phyloP scores from a whole-genome alignment of 2,329 filamentous ascomycete genomes.

The Cladobotryum protrusum region DNA sequence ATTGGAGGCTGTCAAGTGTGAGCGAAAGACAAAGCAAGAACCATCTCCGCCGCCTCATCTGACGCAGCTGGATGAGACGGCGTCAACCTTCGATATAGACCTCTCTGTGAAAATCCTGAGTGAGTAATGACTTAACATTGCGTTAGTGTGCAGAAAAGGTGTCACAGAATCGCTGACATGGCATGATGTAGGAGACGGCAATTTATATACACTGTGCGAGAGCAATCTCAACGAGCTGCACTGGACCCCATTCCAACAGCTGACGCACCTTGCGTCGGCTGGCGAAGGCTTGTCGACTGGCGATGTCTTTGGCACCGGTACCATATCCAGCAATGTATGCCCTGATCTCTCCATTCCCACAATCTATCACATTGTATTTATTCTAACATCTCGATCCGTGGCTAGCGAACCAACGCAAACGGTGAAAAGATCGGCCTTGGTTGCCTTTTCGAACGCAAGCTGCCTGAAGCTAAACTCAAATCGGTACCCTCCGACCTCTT shows the following conservation, averaged over 20 bases:
- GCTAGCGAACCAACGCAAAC: background rate
- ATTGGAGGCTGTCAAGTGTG: conserved; percentile 23
- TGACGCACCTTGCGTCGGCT: conserved; percentile 2
- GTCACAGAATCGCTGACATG: background rate
- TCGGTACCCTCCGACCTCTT: background rate
- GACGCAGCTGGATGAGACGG: background rate
- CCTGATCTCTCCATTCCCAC: background rate
- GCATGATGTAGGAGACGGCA: background rate
- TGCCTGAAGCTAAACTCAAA: background rate
- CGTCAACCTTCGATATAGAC: background rate
- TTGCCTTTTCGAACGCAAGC: background rate
- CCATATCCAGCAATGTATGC: conserved; percentile 1
- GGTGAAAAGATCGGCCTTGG: background rate
- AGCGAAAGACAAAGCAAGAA: background rate
- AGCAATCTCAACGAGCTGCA: conserved; percentile 3
- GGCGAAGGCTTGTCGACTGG: background rate
- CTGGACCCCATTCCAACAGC: conserved; percentile 6
- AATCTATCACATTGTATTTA: background rate
- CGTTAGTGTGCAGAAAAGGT: too few relatives aligned
- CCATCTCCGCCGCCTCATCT: background rate
- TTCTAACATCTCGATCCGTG: background rate
- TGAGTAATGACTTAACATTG: background rate
- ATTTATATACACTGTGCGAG: conserved; percentile 1
- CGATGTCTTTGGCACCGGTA: conserved; percentile 8
- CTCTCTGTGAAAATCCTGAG: background rate